Base-by-base conservation (phyloP, 768 basidiomycete species). In the Lactarius indigo region DNA sequence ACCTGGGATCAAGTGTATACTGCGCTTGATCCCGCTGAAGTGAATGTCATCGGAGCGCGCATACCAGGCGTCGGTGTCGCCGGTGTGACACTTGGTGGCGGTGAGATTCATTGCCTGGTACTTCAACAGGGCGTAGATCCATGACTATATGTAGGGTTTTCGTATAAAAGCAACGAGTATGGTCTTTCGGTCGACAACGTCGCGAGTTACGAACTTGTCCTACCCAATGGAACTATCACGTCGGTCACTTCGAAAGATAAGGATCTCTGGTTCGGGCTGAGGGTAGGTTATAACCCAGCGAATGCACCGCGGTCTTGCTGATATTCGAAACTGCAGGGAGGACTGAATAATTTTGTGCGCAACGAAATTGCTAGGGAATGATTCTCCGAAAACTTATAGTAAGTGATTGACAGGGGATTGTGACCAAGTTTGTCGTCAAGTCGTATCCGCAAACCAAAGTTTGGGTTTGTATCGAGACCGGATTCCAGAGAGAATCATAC, bases 161-260 rank as follows among this genome's bases (percentile, higher is more conserved):
- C 77, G 0, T 57, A 67, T 47, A 70, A 73, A 57, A 74, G 73
- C 6, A 78, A 73, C 58, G 71, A 74, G 57, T 73, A 72, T 57
- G 77, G 79, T 7, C 65, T 79, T 31, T 71, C 73, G 1, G 68
- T 79, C 35, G 78, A 79, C 66, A 78, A 78, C 59, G 57, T 79
- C 39, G 65, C 64, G 17, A 70, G 61, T 26, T 71, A 66, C 13
- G 55, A 75, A 52, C 63, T 78, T 26, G 75, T 77, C 13, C 61
- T 74, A 8, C 74, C 76, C 10, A 70, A 71, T 50, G 78, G 78
- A 5, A 59, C 58, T 3, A 58, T 64, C 33, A 58, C 15, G 4
- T 6, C 42, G 4, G 47, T 59, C 12, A 64, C 57, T 52, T n/a
- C 58, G 2, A 10, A 41, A 3, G 33, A 65, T 9, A 18, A 35